These are phyloP conservation scores for Parathielavia hyrcaniae DNA, from an alignment of 495 filamentous ascomycete species.

Conservation along the genomic window DNA sequence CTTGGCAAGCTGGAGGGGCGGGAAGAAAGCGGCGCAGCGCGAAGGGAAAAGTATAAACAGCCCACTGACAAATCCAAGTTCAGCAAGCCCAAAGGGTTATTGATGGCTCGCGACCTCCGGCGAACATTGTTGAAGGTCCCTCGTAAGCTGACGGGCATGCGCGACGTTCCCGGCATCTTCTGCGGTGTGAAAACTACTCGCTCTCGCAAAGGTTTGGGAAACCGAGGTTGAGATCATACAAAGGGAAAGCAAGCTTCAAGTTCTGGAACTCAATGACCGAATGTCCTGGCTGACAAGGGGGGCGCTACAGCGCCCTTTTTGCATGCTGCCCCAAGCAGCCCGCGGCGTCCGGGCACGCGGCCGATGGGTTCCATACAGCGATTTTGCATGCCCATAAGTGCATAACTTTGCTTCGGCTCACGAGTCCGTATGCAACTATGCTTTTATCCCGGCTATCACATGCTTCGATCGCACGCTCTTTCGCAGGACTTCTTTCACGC, in stretches of 20 bases:
- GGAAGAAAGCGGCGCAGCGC: no score
- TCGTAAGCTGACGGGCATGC: slow-evolving; percentile 61
- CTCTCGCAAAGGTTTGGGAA: background rate
- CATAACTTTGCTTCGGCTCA: background rate
- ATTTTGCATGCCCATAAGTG: background rate
- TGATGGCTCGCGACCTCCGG: slow-evolving; percentile 46
- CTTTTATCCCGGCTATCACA: slow-evolving; percentile 24
- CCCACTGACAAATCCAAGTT: slow-evolving; percentile 78
- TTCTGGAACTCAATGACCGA: background rate
- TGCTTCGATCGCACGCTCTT: background rate
- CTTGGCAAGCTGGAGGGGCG: slow-evolving; percentile 2
- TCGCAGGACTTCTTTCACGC: background rate
- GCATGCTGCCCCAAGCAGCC: background rate
- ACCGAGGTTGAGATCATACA: background rate
- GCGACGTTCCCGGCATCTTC: slow-evolving; percentile 57
- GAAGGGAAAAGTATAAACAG: background rate
- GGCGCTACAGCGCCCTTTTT: slow-evolving; percentile 6
- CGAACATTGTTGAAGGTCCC: slow-evolving; percentile 53
- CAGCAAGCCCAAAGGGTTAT: slow-evolving; percentile 53
- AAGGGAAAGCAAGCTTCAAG: background rate
- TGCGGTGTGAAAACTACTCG: background rate
- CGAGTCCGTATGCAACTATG: background rate
- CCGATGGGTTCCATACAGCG: background rate
- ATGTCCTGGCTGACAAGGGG: background rate
- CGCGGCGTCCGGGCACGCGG: background rate